Percentiles rank a stretch among this genome's conserved stretches.
phyloP scores from a whole-genome alignment of 2,329 filamentous ascomycete species.

The Magnaporthales sp. region DNA sequence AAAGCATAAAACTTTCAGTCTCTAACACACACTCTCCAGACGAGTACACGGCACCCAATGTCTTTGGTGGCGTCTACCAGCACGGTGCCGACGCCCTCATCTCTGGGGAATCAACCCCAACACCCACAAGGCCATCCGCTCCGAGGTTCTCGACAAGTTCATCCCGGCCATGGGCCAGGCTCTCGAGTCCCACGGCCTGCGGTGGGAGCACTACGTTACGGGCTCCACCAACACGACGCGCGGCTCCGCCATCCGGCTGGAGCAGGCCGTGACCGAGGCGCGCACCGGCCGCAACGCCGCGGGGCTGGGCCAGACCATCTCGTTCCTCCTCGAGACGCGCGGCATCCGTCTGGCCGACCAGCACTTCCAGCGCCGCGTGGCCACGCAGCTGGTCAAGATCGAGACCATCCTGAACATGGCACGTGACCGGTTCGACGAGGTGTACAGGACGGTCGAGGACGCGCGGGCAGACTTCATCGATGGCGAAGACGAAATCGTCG shows the following conservation, averaged over 20 bases:
- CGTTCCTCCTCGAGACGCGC: constrained; percentile 5
- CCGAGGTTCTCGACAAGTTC: not conserved
- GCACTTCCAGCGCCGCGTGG: constrained; percentile 2
- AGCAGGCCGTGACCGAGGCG: constrained; percentile 3
- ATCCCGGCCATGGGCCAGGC: not conserved
- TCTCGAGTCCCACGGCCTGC: not conserved
- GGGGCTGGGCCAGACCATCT: not conserved
- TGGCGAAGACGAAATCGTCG: not conserved
- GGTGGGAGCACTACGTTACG: constrained; percentile 5
- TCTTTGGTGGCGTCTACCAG: constrained; percentile 3
- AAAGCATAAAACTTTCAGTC: not conserved
- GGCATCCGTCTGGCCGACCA: constrained; percentile 4
- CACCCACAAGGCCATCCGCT: not conserved
- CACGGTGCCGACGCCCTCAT: constrained; percentile 2
- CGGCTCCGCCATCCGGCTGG: not conserved
- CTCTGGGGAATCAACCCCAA: constrained; percentile 1
- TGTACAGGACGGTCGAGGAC: not conserved
- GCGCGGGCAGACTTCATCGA: not conserved
- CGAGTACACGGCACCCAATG: not conserved
- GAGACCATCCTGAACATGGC: constrained; percentile 2
- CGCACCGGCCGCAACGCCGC: not conserved
- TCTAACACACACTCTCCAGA: not conserved
- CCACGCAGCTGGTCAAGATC: not conserved
- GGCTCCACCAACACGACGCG: not conserved
- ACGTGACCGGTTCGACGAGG: not conserved